Base-by-base conservation (phyloP, 805 yeast genomes). In the Lipomyces chichibuensis region DNA sequence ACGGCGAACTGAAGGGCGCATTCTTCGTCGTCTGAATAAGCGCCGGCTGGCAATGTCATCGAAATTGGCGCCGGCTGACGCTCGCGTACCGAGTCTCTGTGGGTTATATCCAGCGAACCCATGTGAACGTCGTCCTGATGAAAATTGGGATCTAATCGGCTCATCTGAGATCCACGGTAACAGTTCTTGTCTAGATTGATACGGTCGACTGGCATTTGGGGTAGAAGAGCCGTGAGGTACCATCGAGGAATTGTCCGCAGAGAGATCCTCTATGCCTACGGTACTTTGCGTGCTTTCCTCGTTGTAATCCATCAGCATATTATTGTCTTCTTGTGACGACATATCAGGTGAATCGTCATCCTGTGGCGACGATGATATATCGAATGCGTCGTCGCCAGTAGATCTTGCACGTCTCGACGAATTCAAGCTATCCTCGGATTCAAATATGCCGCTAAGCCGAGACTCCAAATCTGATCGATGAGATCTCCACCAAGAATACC, bases 1-100 rank as follows among this genome's bases (percentile, higher is more conserved):
- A 27, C 59, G 59, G 29, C 54, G 59, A 33, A 56, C 55, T 35
- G 59, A 56, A 3, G 59, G 59, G 29, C 32, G 59, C 43, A 20
- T 13, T 56, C 59, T 25, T 49, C 59, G 59, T 29, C 59, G n/a
- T 56, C 54, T 56, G 6, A 56, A 29, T 29, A 54, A 33, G 8
- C 37, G 29, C 27, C 59, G 53, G 29, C 56, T 56, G 29, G 59
- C 27, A 23, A 56, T n/a, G 13, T 27, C 59, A 56, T 35, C 49
- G 17, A 27, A 43, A 39, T 27, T 61, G 55, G 14, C 57, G 52
- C 11, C 62, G 52, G 29, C 46, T 23, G 35, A 7, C 33, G 17
- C 29, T 57, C n/a, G 54, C 27, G 51, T 46, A 58, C 57, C 43
- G 57, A 13, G 60, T 11, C 46, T 33, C 43, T 43, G 53, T 14